Percentiles rank a stretch among this genome's conserved stretches.
Evolutionary conservation across 768 basidiomycete species (phyloP).

Genomic region (Sutorius australiensis): DNA sequence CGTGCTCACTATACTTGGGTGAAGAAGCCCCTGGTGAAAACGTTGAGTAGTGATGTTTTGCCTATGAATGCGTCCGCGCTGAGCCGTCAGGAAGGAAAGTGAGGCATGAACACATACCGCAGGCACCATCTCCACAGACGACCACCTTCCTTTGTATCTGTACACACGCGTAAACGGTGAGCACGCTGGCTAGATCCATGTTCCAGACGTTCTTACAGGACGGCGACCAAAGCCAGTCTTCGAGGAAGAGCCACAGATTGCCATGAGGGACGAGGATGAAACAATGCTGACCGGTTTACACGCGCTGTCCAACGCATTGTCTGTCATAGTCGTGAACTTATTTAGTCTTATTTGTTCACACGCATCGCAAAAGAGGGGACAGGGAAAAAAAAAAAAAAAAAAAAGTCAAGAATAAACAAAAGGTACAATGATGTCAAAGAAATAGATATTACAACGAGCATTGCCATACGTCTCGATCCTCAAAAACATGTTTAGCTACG

Average conservation of each 20-base stretch:
- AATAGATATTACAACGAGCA: conserved; percentile 18
- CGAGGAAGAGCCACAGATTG: conserved; percentile 54
- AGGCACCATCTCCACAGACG: conserved; percentile 96
- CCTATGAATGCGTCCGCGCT: conserved; percentile 38
- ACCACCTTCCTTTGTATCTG: conserved; percentile 64
- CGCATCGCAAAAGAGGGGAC: background rate
- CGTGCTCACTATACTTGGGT: conserved; percentile 83
- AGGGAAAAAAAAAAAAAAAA: background rate
- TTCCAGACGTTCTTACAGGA: conserved; percentile 22
- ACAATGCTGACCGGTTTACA: background rate
- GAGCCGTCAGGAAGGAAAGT: conserved; percentile 6
- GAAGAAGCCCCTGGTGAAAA: conserved; percentile 89
- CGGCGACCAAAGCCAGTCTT: conserved; percentile 51
- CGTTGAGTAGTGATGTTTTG: conserved; percentile 83
- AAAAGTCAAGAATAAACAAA: conserved; percentile 14
- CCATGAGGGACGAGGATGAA: conserved; percentile 36
- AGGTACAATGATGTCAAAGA: conserved; percentile 12
- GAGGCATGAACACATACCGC: conserved; percentile 46
- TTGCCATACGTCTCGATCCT: background rate
- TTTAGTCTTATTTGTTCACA: conserved; percentile 24
- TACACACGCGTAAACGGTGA: conserved; percentile 15
- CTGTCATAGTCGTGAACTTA: conserved; percentile 8
- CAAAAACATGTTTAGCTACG: conserved; percentile 9
- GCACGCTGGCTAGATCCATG: conserved; percentile 10
- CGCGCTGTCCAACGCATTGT: background rate